Conservation (phyloP, 2,329 filamentous ascomycete species). For the Phaeoacremonium minimum region DNA sequence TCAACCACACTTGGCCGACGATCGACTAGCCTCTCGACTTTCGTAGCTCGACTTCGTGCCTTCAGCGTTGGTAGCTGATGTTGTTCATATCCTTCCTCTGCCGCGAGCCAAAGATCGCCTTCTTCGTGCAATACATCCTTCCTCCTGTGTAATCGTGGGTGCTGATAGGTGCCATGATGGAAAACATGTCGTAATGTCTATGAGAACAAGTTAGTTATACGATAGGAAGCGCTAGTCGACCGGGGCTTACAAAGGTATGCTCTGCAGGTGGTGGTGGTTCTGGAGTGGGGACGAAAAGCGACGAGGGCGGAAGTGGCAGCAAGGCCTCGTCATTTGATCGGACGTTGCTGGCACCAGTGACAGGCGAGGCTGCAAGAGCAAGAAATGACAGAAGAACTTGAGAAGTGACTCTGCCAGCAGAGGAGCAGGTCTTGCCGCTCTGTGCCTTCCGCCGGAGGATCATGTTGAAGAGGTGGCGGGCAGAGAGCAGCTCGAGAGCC, state of each 20-base stretch:
- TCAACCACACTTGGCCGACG: slow-evolving; percentile 74
- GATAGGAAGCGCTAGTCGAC: neutral
- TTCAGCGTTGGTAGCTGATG: slow-evolving; percentile 48
- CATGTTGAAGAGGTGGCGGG: slow-evolving; percentile 14
- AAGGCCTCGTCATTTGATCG: slow-evolving; percentile 32
- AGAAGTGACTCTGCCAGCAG: slow-evolving; percentile 59
- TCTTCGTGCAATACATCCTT: slow-evolving; percentile 62
- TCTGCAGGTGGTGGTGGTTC: slow-evolving; percentile 45
- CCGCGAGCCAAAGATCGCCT: slow-evolving; percentile 58
- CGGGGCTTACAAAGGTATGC: slow-evolving; percentile 46
- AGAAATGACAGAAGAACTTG: slow-evolving; percentile 64
- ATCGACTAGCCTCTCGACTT: slow-evolving; percentile 79
- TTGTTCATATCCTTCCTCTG: slow-evolving; percentile 52
- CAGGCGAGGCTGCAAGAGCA: slow-evolving; percentile 45
- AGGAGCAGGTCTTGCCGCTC: slow-evolving; percentile 36
- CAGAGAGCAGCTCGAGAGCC: too few relatives aligned
- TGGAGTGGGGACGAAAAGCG: slow-evolving; percentile 26
- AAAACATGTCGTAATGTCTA: slow-evolving; percentile 80
- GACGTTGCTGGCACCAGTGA: slow-evolving; percentile 21
- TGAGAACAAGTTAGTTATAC: too few relatives aligned
- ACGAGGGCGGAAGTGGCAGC: slow-evolving; percentile 37
- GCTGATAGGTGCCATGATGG: slow-evolving; percentile 79
- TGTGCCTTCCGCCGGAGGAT: slow-evolving; percentile 17
- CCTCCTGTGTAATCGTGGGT: slow-evolving; percentile 73
- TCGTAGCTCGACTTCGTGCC: slow-evolving; percentile 59